Evolutionary conservation across 768 basidiomycete species (phyloP), one percentile per base, ranked within the genome.

Genomic region (Auricularia cornea): DNA sequence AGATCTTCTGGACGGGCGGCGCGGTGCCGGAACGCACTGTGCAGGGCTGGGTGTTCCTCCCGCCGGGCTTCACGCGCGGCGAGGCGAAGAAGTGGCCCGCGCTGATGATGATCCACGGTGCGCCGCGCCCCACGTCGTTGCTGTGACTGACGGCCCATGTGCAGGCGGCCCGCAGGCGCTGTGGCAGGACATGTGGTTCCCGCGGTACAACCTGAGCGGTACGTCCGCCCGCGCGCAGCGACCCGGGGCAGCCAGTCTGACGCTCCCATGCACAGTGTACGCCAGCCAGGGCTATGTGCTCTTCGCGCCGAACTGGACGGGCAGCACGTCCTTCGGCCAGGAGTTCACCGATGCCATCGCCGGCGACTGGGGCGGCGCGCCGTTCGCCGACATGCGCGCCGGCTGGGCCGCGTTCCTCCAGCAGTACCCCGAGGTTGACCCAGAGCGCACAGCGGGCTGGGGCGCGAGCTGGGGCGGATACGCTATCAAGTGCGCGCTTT

Each of bases 291-390:
- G 96, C 0, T 98, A 98, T 74, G 87, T 96, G 68, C 83, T 85
- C 14, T 81, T 97, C 41, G 80, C 88, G 32, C 87, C 97, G 68
- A 98, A 98, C 72, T 95, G 95, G 2, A 96, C 94, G 0, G 96
- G 96, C 8, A 91, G 88, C 31, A 98, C 96, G 3, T 88, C 91
- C 0, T 97, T 94, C 68, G 94, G 93, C 3, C 93, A 96, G 82
- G 90, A 86, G 32, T 80, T 92, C 62, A 91, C 89, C 23, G 86
- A 92, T 67, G 88, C 83, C 1, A 91, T 93, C 67, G 77, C 83
- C 1, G 81, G 83, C 70, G 87, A 93, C 68, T 92, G 90, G 90
- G 90, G 91, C 66, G 90, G 91, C 56, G 90, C 88, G 66, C 92
- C 91, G 5, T 92, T 93, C 63, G 80, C 84, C 29, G 91, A 93